Evolutionary conservation across 805 yeast genomes (phyloP).

Genomic region (Ogataea kodamae): DNA sequence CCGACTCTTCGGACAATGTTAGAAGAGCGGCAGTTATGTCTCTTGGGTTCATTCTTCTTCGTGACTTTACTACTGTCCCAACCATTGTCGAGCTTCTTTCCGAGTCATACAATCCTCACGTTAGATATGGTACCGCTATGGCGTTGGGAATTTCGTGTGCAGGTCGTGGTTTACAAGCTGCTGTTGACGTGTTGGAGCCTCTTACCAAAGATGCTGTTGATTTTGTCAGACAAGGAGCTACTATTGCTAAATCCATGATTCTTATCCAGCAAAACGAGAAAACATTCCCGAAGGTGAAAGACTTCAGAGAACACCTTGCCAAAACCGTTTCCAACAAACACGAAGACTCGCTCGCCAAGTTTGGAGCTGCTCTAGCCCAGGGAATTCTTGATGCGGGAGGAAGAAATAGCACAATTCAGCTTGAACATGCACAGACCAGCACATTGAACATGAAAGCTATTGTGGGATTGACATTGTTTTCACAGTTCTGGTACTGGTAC

Average conservation of each 20-base stretch:
- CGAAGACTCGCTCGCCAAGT: conserved; percentile 95
- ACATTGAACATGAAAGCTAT: conserved; percentile 87
- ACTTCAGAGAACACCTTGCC: conserved; percentile 69
- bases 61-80: conserved; percentile 91
- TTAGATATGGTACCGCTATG: conserved; percentile 96
- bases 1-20: conserved; percentile 94
- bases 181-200: conserved; percentile 89
- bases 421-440: conserved; percentile 85
- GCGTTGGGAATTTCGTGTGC: conserved; percentile 97
- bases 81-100: conserved; percentile 89
- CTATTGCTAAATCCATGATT: conserved; percentile 88
- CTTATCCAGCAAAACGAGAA: conserved; percentile 84
- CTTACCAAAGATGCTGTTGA: conserved; percentile 91
- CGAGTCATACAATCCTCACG: conserved; percentile 96
- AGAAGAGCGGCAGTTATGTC: conserved; percentile 94
- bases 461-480: conserved; percentile 84
- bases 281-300: conserved; percentile 73
- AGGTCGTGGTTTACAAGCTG: conserved; percentile 84
- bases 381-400: conserved; percentile 99
- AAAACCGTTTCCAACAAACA: conserved; percentile 80
- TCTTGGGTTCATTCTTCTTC: conserved; percentile 84
- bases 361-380: conserved; percentile 95
- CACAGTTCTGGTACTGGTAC: conserved; percentile 98
- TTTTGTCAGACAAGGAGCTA: conserved; percentile 97
- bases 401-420: conserved; percentile 88